These are phyloP conservation scores for Leishmania guyanensis DNA, from an alignment of 208 protist genomes.

Conservation along the genomic window DNA sequence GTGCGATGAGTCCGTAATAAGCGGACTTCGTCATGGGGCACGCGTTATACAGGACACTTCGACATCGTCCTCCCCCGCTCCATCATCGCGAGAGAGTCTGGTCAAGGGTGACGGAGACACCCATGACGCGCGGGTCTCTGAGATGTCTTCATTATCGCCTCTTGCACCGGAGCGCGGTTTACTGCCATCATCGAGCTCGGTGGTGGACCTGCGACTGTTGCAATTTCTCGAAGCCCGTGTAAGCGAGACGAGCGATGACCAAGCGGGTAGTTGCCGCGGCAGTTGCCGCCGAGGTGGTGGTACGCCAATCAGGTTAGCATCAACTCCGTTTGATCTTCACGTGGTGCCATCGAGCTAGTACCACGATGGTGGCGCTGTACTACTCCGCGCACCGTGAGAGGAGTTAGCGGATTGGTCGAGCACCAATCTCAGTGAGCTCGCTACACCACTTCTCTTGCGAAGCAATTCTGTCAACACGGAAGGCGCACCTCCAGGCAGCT, in stretches of 20 bases:
- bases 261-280: neutral
- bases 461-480: neutral
- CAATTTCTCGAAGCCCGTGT: slow-evolving; percentile 12
- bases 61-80: neutral
- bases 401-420: neutral
- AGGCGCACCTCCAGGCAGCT: neutral
- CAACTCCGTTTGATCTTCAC: slow-evolving; percentile 10
- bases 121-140: neutral
- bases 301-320: neutral
- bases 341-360: neutral
- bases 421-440: too few relatives aligned
- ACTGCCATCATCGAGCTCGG: neutral
- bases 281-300: neutral
- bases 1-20: neutral
- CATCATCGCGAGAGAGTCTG: neutral
- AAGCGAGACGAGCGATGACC: neutral
- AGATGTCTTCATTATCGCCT: neutral
- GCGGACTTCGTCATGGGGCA: neutral
- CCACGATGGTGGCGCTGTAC: too few relatives aligned
- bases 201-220: slow-evolving; percentile 14
- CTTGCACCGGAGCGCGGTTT: neutral
- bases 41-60: neutral
- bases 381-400: neutral
- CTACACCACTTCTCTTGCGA: neutral
- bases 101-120: neutral